Evolutionary conservation across 1,139 yeast species (phyloP).

Genomic region (Pichia kudriavzevii): DNA sequence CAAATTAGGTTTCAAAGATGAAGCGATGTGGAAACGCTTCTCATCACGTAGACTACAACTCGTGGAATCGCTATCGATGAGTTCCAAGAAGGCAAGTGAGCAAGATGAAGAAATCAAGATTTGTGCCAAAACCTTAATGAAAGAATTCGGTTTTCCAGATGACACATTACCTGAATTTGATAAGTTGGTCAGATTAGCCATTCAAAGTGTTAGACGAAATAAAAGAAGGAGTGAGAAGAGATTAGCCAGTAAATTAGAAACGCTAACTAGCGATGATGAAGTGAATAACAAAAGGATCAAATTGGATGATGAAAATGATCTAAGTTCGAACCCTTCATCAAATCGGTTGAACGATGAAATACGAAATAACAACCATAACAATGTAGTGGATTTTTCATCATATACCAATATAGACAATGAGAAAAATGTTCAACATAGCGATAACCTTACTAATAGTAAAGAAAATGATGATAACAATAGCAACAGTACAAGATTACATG

Average conservation of each 20-base stretch:
- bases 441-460: too few species aligned
- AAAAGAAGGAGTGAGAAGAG: constrained; percentile 46
- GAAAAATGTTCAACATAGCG: too few species aligned
- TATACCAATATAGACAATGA: too few species aligned
- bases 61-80: constrained; percentile 71
- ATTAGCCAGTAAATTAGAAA: constrained; percentile 19
- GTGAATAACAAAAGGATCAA: constrained; percentile 2
- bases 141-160: constrained; percentile 65
- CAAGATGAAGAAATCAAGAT: constrained; percentile 74
- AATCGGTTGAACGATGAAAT: not conserved
- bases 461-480: not conserved
- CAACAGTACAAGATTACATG: too few species aligned
- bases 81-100: constrained; percentile 81
- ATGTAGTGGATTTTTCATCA: too few species aligned
- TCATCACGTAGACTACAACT: constrained; percentile 82
- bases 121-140: constrained; percentile 68
- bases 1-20: constrained; percentile 71
- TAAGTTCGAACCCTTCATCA: not conserved
- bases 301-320: constrained; percentile 3
- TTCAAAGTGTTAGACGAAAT: constrained; percentile 70
- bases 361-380: too few species aligned
- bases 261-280: constrained; percentile 13
- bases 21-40: constrained; percentile 78
- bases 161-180: constrained; percentile 67
- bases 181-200: constrained; percentile 84